A percentile compares a stretch with the other conserved stretches of the same genome.
Evolutionary conservation across 495 filamentous ascomycete genomes (phyloP).

Genomic region (Xanthoparmelia taractica): DNA sequence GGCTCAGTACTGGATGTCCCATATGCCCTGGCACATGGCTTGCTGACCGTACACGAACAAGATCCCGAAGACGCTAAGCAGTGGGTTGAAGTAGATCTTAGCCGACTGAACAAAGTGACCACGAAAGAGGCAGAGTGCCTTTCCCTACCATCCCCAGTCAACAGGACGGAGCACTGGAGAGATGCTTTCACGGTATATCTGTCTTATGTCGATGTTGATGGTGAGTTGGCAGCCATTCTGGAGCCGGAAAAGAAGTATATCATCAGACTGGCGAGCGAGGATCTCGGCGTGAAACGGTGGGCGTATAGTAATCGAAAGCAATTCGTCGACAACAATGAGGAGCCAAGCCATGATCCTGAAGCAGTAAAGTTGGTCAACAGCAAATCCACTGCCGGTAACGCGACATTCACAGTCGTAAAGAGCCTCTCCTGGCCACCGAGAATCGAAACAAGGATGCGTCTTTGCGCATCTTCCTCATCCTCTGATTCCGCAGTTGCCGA

Average conservation of each 20-base stretch:
- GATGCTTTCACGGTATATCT: neutral
- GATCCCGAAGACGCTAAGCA: slow-evolving; percentile 19
- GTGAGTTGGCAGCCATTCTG: neutral
- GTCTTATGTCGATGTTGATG: neutral
- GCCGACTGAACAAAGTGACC: slow-evolving; percentile 14
- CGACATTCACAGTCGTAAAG: neutral
- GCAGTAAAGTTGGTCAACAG: neutral
- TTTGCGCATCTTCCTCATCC: neutral
- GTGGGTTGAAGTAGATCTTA: slow-evolving; percentile 21
- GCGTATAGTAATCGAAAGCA: neutral
- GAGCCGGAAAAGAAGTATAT: neutral
- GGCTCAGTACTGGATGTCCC: neutral
- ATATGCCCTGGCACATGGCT: neutral
- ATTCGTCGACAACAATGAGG: neutral
- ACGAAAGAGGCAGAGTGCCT: slow-evolving; percentile 23
- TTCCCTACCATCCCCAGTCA: slow-evolving; percentile 5
- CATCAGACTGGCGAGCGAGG: neutral
- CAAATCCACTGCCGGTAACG: neutral
- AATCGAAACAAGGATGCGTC: neutral
- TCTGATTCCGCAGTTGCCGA: neutral
- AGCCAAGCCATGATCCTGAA: neutral
- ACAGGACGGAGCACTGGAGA: neutral
- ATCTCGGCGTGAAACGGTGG: neutral
- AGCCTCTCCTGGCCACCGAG: neutral
- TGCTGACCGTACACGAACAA: slow-evolving; percentile 20